Evolutionary conservation across 495 filamentous ascomycete genomes (phyloP).

Genomic region (Trichocladium uniseriatum): DNA sequence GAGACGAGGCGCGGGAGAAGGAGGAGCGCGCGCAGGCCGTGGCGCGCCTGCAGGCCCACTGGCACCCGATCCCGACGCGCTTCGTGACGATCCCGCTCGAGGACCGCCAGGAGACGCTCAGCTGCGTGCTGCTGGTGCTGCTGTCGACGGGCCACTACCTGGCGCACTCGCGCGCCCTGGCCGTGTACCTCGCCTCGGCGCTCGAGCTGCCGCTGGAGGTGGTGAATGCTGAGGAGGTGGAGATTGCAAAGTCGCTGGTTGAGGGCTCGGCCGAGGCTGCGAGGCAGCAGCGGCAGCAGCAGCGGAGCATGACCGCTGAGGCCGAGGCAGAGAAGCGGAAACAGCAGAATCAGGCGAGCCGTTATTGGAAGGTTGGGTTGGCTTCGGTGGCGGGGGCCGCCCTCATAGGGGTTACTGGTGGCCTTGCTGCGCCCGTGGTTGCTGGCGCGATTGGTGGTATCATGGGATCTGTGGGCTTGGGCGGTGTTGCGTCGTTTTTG

Average conservation of each 20-base stretch:
- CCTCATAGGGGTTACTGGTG: conserved; percentile 78
- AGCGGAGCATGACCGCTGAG: conserved; percentile 57
- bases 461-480: conserved; percentile 76
- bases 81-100: conserved; percentile 31
- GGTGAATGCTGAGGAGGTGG: conserved; percentile 57
- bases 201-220: conserved; percentile 50
- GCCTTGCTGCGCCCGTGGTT: conserved; percentile 76
- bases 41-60: conserved; percentile 29
- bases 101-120: conserved; percentile 40
- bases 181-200: conserved; percentile 55
- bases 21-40: conserved; percentile 19
- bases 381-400: conserved; percentile 83
- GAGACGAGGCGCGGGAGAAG: background rate
- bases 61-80: conserved; percentile 39
- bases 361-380: conserved; percentile 81
- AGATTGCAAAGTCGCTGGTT: conserved; percentile 62
- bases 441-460: conserved; percentile 82
- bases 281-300: conserved; percentile 25
- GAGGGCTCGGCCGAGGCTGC: conserved; percentile 34
- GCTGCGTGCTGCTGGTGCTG: conserved; percentile 57
- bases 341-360: conserved; percentile 49
- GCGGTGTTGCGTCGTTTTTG: conserved; percentile 73
- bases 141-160: conserved; percentile 65
- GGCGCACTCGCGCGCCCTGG: conserved; percentile 58
- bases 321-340: conserved; percentile 56